Evolutionary conservation across 164 flowering plant species (phyloP), one percentile per base, ranked within the genome.

Genomic region (Saururus chinensis): DNA sequence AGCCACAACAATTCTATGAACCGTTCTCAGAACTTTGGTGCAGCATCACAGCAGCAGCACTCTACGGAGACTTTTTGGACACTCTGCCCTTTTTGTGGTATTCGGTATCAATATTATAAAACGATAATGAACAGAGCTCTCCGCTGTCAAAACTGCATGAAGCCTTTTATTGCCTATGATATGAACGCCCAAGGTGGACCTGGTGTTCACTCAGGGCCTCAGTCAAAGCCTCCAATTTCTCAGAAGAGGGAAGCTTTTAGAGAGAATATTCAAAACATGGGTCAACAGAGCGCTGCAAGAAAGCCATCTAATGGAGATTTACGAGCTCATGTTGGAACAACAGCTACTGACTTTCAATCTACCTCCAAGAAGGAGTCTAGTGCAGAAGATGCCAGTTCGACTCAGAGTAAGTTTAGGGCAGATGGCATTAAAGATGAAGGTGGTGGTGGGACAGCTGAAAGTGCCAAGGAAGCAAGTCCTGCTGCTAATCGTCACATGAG

Each of bases 21-120:
- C n/a, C 60, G 40, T 13, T 16, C 13, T 12, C 60, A 30, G 60
- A n/a, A 40, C 14, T 19, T 22, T 58, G 22, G 60, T n/a, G 14
- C 45, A 19, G 42, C 19, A 19, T 62, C 64, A 23, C 75, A 68
- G 16, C 75, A 62, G 66, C 79, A 77, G 66, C 73, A 23, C 60
- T 42, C 57, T 41, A 61, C 9, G 22, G 51, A 14, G 20, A 45
- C 78, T 20, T 77, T 77, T 64, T 77, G 80, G 80, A 77, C 80
- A 35, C 9, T 41, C 19, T 77, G 80, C 25, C 70, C 78, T n/a
- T 67, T 53, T 42, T 77, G 80, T 64, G 53, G n/a, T 48, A 53
- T 63, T 26, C 70, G 61, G 68, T 74, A 66, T 57, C 75, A 77
- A 30, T 74, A 71, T 48, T 74, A 72, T 62, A 67, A 26, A 60